Base-by-base conservation (phyloP, 1,139 yeast genomes). In the Sugiyamaella paludigena region DNA sequence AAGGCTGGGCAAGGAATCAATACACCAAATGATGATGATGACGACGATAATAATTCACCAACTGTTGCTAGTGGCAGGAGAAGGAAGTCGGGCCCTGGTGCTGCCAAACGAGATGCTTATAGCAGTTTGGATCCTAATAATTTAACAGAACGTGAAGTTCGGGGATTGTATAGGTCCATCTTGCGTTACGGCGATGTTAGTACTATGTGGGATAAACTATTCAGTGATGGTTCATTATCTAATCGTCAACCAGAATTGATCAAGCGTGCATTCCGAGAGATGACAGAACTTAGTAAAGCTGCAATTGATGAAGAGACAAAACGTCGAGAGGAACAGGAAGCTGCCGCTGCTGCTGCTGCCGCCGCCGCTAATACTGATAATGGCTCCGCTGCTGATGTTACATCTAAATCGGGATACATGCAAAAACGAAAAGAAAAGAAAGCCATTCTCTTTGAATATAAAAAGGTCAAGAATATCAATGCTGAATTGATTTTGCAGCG, bases 391-490 rank as follows among this genome's bases (percentile, higher is more conserved):
- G 33, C 24, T 19, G 24, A 5, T 19, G 24, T 3, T 29, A 10
- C 46, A 44, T 28, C 50, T 39, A 32, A 47, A 8, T 13, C 19
- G 36, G 12, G 24, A 19, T 19, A 19, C 24, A 31, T 40, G 10
- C 48, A 40, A 9, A 40, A 36, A 36, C 38, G 38, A 47, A 55
- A 36, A 71, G 84, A 94, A 72, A 78, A 87, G 71, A 87, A 85
- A 66, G 98, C 98, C 0, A 86, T 89, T 24, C 70, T 92, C 50
- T 89, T 94, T 69, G 96, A 88, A 60, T 89, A 84, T 67, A 85
- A 83, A 50, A 95, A 92, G 28, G 96, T 91, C 38, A 87, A 87
- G 66, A 85, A 84, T 57, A 73, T 94, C 59, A 94, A 94, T 70
- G 98, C 98, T 0, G 98, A 94, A 66, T 74, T 88, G 49, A 78